These are phyloP conservation scores for Pseudogymnoascus sp. DNA, from an alignment of 2,329 filamentous ascomycete genomes.

Conservation along the genomic window DNA sequence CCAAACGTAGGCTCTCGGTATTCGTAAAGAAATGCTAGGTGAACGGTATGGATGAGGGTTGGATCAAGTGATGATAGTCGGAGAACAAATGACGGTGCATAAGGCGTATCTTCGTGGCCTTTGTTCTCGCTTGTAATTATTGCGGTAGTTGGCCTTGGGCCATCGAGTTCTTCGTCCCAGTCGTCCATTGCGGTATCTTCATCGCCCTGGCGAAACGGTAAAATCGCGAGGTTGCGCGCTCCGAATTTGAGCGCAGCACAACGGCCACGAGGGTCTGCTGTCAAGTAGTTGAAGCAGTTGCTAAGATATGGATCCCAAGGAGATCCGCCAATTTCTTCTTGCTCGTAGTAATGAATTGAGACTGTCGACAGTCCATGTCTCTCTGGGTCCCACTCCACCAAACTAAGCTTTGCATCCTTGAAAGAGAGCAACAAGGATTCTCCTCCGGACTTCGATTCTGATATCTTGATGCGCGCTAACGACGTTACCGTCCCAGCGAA, in stretches of 20 bases:
- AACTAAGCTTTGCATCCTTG: constrained; percentile 84
- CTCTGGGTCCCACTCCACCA: constrained; percentile 88
- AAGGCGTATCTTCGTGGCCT: constrained; percentile 52
- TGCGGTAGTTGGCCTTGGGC: constrained; percentile 45
- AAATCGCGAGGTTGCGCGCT: constrained; percentile 76
- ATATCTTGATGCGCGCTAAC: constrained; percentile 66
- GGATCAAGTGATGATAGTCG: constrained; percentile 84
- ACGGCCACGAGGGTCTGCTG: constrained; percentile 82
- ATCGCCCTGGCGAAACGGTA: constrained; percentile 80
- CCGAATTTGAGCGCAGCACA: constrained; percentile 95
- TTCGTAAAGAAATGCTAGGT: constrained; percentile 89
- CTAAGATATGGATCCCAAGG: constrained; percentile 74
- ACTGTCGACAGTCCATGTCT: constrained; percentile 73
- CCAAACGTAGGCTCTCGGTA: constrained; percentile 97
- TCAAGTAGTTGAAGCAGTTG: constrained; percentile 71
- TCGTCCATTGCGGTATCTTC: constrained; percentile 89
- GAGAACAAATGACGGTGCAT: constrained; percentile 87
- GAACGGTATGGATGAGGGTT: constrained; percentile 76
- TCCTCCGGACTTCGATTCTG: constrained; percentile 67
- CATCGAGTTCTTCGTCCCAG: constrained; percentile 77
- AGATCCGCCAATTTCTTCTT: constrained; percentile 74
- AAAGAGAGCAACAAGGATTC: constrained; percentile 78
- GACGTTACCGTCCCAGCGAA: constrained; percentile 80
- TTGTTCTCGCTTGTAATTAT: constrained; percentile 25
- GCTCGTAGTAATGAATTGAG: constrained; percentile 97